Evolutionary conservation across 2,329 filamentous ascomycete species (phyloP).

Genomic region (Neonectria sp.): DNA sequence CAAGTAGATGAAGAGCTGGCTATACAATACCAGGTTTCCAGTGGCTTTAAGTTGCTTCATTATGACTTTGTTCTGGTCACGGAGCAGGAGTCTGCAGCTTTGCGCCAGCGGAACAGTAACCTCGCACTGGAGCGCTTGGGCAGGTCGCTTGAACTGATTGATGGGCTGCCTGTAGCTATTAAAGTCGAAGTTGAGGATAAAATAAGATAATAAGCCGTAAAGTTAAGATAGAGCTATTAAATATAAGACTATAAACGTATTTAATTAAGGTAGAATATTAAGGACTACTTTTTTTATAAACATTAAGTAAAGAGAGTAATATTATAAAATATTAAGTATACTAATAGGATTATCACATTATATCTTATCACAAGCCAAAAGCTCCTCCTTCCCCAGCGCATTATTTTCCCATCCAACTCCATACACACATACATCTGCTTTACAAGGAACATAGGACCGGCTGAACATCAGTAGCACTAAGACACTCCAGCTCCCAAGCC

Average conservation of each 20-base stretch:
- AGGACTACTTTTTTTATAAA: no score
- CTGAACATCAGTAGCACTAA: slow-evolving; percentile 75
- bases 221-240: no score
- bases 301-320: no score
- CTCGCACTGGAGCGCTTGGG: no score
- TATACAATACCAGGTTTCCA: not conserved
- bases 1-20: not conserved
- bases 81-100: not conserved
- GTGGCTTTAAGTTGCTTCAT: not conserved
- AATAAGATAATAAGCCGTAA: no score
- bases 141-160: no score
- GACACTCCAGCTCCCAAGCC: slow-evolving; percentile 67
- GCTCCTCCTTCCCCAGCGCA: slow-evolving; percentile 22
- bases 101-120: not conserved
- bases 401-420: slow-evolving; percentile 19
- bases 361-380: slow-evolving; percentile 51
- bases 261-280: no score
- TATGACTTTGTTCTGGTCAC: not conserved
- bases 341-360: slow-evolving; percentile 35
- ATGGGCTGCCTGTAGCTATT: no score
- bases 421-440: slow-evolving; percentile 8
- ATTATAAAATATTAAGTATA: no score
- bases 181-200: no score
- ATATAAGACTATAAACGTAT: no score
- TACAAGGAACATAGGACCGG: slow-evolving; percentile 50